A percentile compares a stretch with the other conserved stretches of the same genome.
phyloP scores from a whole-genome alignment of 306 rosid species.

The Vachellia pachyceras region DNA sequence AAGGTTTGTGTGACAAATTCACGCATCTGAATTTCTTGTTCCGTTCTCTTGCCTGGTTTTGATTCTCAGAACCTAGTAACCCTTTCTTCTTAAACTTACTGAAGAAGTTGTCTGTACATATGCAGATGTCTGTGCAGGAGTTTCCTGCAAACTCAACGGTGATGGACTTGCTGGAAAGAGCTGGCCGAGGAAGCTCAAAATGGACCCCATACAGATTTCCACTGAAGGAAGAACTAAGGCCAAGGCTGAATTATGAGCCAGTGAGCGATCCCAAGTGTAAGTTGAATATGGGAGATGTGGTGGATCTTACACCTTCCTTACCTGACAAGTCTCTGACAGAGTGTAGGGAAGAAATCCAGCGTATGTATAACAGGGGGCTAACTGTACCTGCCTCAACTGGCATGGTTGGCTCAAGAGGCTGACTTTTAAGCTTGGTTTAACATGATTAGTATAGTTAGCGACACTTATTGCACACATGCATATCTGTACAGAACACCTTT shows the following conservation, averaged over 20 bases:
- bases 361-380: slow-evolving; percentile 82
- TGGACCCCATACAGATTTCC: slow-evolving; percentile 81
- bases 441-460: slow-evolving; percentile 33
- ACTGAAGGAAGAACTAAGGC: slow-evolving; percentile 90
- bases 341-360: slow-evolving; percentile 94
- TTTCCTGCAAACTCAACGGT: slow-evolving; percentile 73
- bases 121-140: slow-evolving; percentile 99
- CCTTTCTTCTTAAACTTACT: not conserved
- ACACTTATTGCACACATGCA: slow-evolving; percentile 30
- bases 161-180: slow-evolving; percentile 73
- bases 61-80: not conserved
- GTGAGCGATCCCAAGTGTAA: slow-evolving; percentile 76
- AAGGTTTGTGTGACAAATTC: slow-evolving; percentile 64
- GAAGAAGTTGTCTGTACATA: not conserved
- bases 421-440: slow-evolving; percentile 33
- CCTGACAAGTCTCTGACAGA: slow-evolving; percentile 80
- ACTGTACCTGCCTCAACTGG: slow-evolving; percentile 59
- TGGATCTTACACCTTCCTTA: slow-evolving; percentile 85
- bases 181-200: slow-evolving; percentile 72
- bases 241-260: slow-evolving; percentile 75
- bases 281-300: slow-evolving; percentile 96
- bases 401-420: slow-evolving; percentile 73
- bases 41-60: not conserved
- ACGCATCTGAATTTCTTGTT: not conserved
- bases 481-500: slow-evolving; percentile 56